Conservation (phyloP, 345 rosid genomes). For the Sonneratia alba region DNA sequence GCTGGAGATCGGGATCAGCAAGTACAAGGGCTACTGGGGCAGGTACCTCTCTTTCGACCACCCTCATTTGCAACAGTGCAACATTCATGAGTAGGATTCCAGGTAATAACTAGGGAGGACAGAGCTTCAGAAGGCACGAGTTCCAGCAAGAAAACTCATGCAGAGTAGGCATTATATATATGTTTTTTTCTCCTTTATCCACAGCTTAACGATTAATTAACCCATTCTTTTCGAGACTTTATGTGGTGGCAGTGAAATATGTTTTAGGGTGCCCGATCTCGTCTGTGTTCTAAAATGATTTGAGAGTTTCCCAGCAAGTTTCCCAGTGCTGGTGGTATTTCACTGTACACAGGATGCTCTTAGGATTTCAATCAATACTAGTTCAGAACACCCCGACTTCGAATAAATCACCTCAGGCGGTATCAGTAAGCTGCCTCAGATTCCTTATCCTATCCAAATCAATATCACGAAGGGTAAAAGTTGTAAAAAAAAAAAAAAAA, state of each 20-base stretch:
- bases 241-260: not conserved
- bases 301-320: not conserved
- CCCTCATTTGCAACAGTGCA: conserved; percentile 54
- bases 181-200: not conserved
- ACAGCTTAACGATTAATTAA: not conserved
- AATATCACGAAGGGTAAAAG: too few relatives aligned
- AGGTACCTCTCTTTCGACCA: conserved; percentile 40
- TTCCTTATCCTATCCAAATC: too few relatives aligned
- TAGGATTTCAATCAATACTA: not conserved
- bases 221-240: not conserved
- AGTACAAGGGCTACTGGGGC: conserved; percentile 72
- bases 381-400: not conserved
- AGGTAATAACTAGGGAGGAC: not conserved
- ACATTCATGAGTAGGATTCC: conserved; percentile 40
- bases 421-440: too few relatives aligned
- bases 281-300: not conserved
- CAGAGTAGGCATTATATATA: not conserved
- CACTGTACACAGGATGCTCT: not conserved
- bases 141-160: not conserved
- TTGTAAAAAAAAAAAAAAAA: too few relatives aligned
- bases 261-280: not conserved
- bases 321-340: not conserved
- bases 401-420: not conserved
- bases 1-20: conserved; percentile 68
- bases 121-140: not conserved